These are phyloP conservation scores for Pichia cabralensis DNA, from an alignment of 805 yeast genomes.

Conservation along the genomic window DNA sequence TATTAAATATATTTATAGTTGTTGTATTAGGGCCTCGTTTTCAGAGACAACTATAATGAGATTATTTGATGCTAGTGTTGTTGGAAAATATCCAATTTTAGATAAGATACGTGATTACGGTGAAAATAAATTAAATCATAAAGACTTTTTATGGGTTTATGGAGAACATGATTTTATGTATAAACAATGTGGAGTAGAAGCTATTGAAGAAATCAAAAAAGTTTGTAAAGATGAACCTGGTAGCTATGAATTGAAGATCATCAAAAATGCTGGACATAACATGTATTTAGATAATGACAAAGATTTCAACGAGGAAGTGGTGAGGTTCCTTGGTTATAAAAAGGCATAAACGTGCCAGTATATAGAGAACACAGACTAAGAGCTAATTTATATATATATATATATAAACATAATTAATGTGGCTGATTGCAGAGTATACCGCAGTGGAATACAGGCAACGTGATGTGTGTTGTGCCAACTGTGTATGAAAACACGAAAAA, in stretches of 20 bases:
- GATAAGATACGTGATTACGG: slow-evolving; percentile 35
- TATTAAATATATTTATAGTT: slow-evolving; percentile 25
- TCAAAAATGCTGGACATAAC: slow-evolving; percentile 66
- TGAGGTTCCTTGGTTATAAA: slow-evolving; percentile 25
- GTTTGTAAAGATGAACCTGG: neutral
- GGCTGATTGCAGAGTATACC: no score
- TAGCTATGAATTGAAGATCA: slow-evolving; percentile 27
- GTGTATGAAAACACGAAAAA: no score
- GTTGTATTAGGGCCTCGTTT: slow-evolving; percentile 22
- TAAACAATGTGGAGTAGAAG: slow-evolving; percentile 44
- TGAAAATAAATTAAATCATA: slow-evolving; percentile 19
- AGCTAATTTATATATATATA: neutral
- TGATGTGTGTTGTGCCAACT: no score
- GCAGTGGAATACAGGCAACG: no score
- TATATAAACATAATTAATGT: no score
- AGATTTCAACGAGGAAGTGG: slow-evolving; percentile 41
- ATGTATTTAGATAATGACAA: slow-evolving; percentile 55
- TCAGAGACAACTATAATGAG: slow-evolving; percentile 33
- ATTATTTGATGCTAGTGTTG: slow-evolving; percentile 45
- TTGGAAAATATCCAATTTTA: slow-evolving; percentile 55
- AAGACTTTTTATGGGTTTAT: slow-evolving; percentile 38
- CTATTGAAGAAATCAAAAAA: slow-evolving; percentile 25
- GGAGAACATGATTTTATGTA: slow-evolving; percentile 76
- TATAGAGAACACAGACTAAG: neutral
- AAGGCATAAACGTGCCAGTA: neutral